Percentiles rank a stretch among this genome's conserved stretches.
Conservation (phyloP, 352 stramenopile species). For the Aphanomyces euteiches region DNA sequence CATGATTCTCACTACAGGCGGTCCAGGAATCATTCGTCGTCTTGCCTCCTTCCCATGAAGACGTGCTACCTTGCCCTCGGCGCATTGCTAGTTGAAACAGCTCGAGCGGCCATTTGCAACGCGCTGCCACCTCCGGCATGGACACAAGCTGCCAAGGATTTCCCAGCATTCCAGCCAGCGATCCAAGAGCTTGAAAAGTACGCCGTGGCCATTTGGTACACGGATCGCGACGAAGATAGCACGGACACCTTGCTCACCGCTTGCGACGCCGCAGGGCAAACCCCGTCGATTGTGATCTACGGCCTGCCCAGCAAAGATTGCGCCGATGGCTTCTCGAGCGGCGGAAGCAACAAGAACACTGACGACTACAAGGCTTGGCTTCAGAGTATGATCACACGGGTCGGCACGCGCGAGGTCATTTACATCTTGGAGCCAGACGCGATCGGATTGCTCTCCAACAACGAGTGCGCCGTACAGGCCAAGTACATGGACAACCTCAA, state of each 20-base stretch:
- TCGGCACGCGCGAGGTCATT: conserved; percentile 38
- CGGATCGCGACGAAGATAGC: conserved; percentile 36
- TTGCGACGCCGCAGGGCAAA: conserved; percentile 30
- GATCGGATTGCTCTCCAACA: conserved; percentile 45
- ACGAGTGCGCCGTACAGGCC: conserved; percentile 38
- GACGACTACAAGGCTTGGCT: conserved; percentile 38
- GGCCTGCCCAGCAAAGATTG: conserved; percentile 42
- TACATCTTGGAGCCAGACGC: conserved; percentile 65
- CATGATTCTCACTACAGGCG: no score
- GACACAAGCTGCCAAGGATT: conserved; percentile 42
- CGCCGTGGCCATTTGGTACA: conserved; percentile 52
- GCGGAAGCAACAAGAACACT: conserved; percentile 36
- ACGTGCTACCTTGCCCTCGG: no score
- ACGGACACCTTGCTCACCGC: conserved; percentile 31
- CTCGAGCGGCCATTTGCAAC: neutral
- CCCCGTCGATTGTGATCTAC: conserved; percentile 37
- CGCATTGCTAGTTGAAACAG: neutral
- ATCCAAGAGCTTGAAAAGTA: conserved; percentile 43
- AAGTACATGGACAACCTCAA: conserved; percentile 55
- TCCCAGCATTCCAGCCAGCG: conserved; percentile 37
- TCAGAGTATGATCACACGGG: conserved; percentile 15
- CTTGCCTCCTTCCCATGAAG: no score
- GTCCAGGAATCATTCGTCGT: no score
- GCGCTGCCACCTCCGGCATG: conserved; percentile 43
- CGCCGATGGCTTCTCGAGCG: conserved; percentile 34